Evolutionary conservation across 1,139 yeast genomes (phyloP), one percentile per base, ranked within the genome.

Genomic region (Candida albicans): DNA sequence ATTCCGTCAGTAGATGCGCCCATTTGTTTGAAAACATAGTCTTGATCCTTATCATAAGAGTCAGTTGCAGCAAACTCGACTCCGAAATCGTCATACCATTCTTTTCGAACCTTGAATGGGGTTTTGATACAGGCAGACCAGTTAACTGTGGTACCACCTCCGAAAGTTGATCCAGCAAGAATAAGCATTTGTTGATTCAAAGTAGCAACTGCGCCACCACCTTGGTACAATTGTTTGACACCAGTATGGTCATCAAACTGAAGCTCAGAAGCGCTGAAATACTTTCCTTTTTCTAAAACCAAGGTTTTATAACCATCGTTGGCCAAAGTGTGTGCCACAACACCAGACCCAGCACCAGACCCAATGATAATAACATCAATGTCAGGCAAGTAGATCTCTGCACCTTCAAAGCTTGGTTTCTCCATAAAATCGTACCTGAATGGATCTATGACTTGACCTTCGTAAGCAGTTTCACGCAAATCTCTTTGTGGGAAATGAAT

Each of bases 51-150:
- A 44, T 78, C 83, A 52, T 63, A 79, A 9, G 53, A 57, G n/a
- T 67, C 72, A 8, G 57, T 54, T 3, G 75, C 77, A 30, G 68
- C 81, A 72, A 78, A 78, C 13, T 76, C 77, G 8, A 75, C 64
- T 0, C 79, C 80, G 43, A 59, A 64, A 25, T 72, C 67, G 42
- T 72, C 70, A 37, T 70, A 76, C 83, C 83, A 80, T 53, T 80
- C 83, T 41, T 71, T 65, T 43, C 85, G 70, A 5, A 80, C 79
- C 46, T 68, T 69, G 54, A 73, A 76, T 1, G 82, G 81, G 1
- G 85, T 76, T 43, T 65, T 70, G 46, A 80, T 56, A 50, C 78
- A 68, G 9, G 84, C 84, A n/a, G 79, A 73, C 85, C 85, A 80
- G 58, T 80, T 80, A 39, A 80, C 75, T 4, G 84, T 78, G 6